Conservation (phyloP, 2,329 filamentous ascomycete species). For the Plectosphaerella sp. region DNA sequence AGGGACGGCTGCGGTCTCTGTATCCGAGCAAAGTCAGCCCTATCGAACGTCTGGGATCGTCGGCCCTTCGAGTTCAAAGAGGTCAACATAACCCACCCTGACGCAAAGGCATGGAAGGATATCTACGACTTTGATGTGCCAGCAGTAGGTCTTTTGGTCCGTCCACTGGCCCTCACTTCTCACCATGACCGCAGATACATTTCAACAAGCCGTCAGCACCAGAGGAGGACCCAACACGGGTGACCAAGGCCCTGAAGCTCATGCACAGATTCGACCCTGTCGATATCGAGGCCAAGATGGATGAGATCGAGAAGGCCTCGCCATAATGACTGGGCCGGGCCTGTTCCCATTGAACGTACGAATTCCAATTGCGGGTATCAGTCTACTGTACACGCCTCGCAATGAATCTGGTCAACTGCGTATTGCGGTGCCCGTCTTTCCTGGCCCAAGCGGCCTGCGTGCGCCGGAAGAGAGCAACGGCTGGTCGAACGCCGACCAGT, state of each 20-base stretch:
- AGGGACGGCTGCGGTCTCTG: slow-evolving; percentile 70
- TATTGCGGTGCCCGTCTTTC: too few relatives aligned
- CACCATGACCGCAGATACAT: slow-evolving; percentile 41
- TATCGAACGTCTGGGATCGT: slow-evolving; percentile 63
- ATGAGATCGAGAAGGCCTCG: slow-evolving; percentile 41
- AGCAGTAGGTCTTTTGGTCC: slow-evolving; percentile 51
- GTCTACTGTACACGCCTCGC: neutral
- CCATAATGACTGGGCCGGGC: neutral
- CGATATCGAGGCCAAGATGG: slow-evolving; percentile 66
- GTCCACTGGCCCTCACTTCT: neutral
- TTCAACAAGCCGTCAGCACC: slow-evolving; percentile 53
- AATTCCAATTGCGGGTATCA: neutral
- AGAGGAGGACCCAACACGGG: slow-evolving; percentile 48
- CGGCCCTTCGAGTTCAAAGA: slow-evolving; percentile 66
- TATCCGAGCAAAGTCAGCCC: slow-evolving; percentile 59
- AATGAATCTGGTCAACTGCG: neutral
- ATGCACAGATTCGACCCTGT: slow-evolving; percentile 73
- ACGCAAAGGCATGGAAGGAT: slow-evolving; percentile 62
- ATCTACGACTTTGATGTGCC: slow-evolving; percentile 80
- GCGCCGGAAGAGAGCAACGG: too few relatives aligned
- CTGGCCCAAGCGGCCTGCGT: too few relatives aligned
- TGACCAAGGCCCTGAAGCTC: slow-evolving; percentile 60
- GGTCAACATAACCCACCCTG: slow-evolving; percentile 62
- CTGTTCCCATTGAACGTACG: neutral
- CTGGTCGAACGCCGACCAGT: too few relatives aligned